A percentile compares a stretch with the other conserved stretches of the same genome.
Conservation (phyloP, 257 asterid genomes). For the Haberlea rhodopensis region DNA sequence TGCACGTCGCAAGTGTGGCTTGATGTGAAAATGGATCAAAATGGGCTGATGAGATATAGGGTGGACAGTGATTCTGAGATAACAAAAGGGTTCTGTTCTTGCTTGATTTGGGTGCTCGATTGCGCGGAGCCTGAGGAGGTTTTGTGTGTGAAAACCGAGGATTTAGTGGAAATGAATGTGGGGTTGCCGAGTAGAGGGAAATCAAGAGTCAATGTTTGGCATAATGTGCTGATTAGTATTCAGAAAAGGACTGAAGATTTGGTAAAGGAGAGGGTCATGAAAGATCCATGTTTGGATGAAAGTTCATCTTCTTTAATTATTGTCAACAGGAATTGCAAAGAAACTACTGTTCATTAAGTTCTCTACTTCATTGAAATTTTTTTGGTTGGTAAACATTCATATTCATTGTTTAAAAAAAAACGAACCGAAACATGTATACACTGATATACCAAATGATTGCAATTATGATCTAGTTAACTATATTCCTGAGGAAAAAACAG, state of each 20-base stretch:
- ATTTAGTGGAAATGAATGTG: constrained; percentile 65
- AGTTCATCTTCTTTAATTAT: constrained; percentile 28
- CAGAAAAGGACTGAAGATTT: constrained; percentile 60
- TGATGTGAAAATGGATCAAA: constrained; percentile 35
- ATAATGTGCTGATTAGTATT: constrained; percentile 66
- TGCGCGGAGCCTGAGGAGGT: constrained; percentile 67
- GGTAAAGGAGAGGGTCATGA: constrained; percentile 34
- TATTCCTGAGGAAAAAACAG: too few relatives aligned
- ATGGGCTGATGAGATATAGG: constrained; percentile 37
- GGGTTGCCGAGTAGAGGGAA: constrained; percentile 54
- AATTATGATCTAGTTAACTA: too few relatives aligned
- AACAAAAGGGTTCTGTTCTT: constrained; percentile 74
- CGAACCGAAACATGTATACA: too few relatives aligned
- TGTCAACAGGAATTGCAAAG: constrained; percentile 34
- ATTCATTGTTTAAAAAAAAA: too few relatives aligned
- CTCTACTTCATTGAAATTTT: too few relatives aligned
- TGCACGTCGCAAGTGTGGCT: constrained; percentile 52
- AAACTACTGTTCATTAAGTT: constrained; percentile 16
- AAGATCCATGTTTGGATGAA: constrained; percentile 7
- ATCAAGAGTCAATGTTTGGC: constrained; percentile 86
- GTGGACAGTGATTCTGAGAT: constrained; percentile 83
- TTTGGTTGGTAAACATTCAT: too few relatives aligned
- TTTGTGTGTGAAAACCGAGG: constrained; percentile 49
- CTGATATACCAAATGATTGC: too few relatives aligned
- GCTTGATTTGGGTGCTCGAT: constrained; percentile 71